Conservation (phyloP, 2,329 filamentous ascomycete genomes). For the Aspergillus floridensis region DNA sequence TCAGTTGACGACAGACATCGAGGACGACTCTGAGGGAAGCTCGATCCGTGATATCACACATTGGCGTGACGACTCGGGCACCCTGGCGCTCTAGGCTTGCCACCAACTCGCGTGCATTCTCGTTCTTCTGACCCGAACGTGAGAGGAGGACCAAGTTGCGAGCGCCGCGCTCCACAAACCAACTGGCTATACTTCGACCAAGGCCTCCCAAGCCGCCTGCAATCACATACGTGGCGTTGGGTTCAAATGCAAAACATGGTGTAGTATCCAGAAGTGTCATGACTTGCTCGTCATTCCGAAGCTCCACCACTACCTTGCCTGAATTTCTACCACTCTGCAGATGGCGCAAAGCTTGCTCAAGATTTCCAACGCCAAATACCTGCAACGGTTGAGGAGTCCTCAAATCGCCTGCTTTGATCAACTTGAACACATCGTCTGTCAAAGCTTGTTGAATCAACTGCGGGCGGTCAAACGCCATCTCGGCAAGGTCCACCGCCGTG, state of each 20-base stretch:
- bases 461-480: conserved; percentile 5
- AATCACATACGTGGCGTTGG: conserved; percentile 29
- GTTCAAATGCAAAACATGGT: conserved; percentile 2
- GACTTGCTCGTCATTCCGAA: conserved; percentile 4
- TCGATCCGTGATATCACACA: conserved; percentile 7
- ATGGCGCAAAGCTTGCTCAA: conserved; percentile 28
- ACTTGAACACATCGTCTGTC: not conserved
- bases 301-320: conserved; percentile 38
- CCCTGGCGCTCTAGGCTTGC: not conserved
- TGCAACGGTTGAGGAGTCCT: conserved; percentile 30
- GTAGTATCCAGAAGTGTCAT: conserved; percentile 6
- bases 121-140: conserved; percentile 5
- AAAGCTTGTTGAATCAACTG: conserved; percentile 1
- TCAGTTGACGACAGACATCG: not conserved
- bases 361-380: conserved; percentile 24
- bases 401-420: conserved; percentile 20
- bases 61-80: not conserved
- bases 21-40: not conserved
- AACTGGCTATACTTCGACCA: conserved; percentile 29
- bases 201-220: conserved; percentile 36
- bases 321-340: conserved; percentile 37
- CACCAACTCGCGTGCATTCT: conserved; percentile 4
- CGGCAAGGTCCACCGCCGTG: conserved; percentile 4
- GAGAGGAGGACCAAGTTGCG: conserved; percentile 32
- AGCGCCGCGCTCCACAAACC: conserved; percentile 35